Evolutionary conservation across 768 basidiomycete genomes (phyloP).

Genomic region (Lentinula detonsa): DNA sequence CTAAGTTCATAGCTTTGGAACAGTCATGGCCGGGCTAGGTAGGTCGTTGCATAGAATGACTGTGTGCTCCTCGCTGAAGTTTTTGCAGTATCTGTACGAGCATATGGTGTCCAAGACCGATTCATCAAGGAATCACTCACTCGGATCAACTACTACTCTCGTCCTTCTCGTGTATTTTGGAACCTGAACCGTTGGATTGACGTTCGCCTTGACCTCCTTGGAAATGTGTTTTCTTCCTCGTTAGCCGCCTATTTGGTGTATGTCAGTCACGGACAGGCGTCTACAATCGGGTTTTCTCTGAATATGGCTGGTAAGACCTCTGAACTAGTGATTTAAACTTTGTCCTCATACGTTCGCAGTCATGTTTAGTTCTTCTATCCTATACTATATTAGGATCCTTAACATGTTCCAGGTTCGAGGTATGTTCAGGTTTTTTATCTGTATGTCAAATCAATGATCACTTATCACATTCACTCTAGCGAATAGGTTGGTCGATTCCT

Average conservation of each 20-base stretch:
- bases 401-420: conserved; percentile 20
- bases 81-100: conserved; percentile 29
- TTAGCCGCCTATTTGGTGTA: conserved; percentile 36
- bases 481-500: conserved; percentile 6
- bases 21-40: conserved; percentile 36
- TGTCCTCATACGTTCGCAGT: neutral
- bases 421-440: neutral
- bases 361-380: conserved; percentile 15
- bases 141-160: conserved; percentile 33
- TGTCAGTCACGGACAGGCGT: conserved; percentile 17
- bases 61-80: neutral
- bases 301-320: conserved; percentile 28
- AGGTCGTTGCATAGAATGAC: neutral
- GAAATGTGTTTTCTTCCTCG: conserved; percentile 32
- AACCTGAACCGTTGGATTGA: conserved; percentile 23
- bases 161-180: conserved; percentile 26
- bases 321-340: neutral
- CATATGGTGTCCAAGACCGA: conserved; percentile 35
- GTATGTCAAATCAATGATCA: neutral
- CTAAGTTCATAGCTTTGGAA: conserved; percentile 22
- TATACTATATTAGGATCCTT: conserved; percentile 14
- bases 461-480: neutral
- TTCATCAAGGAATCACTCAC: conserved; percentile 26
- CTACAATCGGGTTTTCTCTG: conserved; percentile 30
- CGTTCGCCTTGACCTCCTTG: conserved; percentile 37